Conservation (phyloP, 2,329 filamentous ascomycete species). For the Harringtonia lauricola region DNA sequence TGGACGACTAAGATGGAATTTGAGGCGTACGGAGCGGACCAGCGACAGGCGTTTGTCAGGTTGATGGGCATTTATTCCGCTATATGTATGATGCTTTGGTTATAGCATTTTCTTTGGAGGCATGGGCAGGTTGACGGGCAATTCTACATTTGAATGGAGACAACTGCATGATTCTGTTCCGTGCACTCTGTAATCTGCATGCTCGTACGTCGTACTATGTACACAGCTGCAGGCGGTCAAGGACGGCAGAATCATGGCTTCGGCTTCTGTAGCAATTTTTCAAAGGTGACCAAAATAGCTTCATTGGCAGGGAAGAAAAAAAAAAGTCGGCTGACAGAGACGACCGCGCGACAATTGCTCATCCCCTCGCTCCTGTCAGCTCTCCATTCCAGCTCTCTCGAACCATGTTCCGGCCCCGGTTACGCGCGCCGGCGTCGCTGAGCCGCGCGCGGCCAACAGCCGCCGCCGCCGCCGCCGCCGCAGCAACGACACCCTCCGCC, state of each 20-base stretch:
- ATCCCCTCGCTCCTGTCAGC: constrained; percentile 3
- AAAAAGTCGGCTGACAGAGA: too few relatives aligned
- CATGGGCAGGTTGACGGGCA: too few relatives aligned
- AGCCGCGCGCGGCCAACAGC: constrained; percentile 5
- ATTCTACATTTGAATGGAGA: too few relatives aligned
- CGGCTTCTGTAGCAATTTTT: neutral
- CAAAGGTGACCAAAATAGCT: neutral
- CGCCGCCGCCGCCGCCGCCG: neutral
- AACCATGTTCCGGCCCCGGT: constrained; percentile 40
- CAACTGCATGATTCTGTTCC: too few relatives aligned
- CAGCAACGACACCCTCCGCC: constrained; percentile 13
- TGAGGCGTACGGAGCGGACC: neutral
- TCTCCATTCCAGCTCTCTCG: constrained; percentile 2
- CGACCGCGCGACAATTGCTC: too few relatives aligned
- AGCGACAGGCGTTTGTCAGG: too few relatives aligned
- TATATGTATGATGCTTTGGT: neutral
- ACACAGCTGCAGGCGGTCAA: constrained; percentile 1
- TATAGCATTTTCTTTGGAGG: neutral
- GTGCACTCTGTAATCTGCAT: too few relatives aligned
- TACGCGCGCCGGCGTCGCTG: constrained; percentile 37
- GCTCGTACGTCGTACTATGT: too few relatives aligned
- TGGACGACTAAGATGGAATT: constrained; percentile 41
- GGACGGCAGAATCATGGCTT: neutral
- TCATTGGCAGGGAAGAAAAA: neutral
- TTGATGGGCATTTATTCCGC: too few relatives aligned